A percentile compares a stretch with the other conserved stretches of the same genome.
phyloP scores from a whole-genome alignment of 306 rosid genomes.

The Ceratonia siliqua region DNA sequence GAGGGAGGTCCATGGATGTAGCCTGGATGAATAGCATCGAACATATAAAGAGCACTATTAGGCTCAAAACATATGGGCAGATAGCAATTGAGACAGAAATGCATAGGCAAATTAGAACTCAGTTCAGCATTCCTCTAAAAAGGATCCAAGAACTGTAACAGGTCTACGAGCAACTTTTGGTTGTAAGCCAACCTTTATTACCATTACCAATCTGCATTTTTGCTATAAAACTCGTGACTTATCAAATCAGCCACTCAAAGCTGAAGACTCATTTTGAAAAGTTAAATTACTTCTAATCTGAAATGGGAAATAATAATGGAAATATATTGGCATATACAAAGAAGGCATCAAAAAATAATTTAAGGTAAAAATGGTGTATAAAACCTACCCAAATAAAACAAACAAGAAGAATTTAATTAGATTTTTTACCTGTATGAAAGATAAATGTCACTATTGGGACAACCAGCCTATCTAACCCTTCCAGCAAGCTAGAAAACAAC shows the following conservation, averaged over 20 bases:
- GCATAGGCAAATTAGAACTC: slow-evolving; percentile 64
- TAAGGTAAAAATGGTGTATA: no score
- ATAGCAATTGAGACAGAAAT: slow-evolving; percentile 23
- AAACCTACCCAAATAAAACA: no score
- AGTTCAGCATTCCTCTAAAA: slow-evolving; percentile 95
- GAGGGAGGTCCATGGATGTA: no score
- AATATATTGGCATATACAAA: no score
- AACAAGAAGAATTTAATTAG: no score
- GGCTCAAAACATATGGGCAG: neutral
- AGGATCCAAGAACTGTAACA: slow-evolving; percentile 97
- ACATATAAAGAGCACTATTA: neutral
- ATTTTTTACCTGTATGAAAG: no score
- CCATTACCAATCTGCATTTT: slow-evolving; percentile 89
- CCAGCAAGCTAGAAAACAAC: no score
- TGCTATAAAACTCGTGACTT: slow-evolving; percentile 94
- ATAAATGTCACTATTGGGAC: no score
- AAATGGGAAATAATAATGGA: neutral
- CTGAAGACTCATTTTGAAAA: slow-evolving; percentile 54
- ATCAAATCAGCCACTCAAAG: slow-evolving; percentile 99
- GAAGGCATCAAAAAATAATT: no score
- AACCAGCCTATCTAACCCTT: no score
- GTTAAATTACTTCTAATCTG: neutral
- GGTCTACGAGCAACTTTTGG: slow-evolving; percentile 86
- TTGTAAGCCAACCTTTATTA: slow-evolving; percentile 90
- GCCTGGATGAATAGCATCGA: slow-evolving; percentile 86